Evolutionary conservation across 345 rosid species (phyloP), one percentile per base, ranked within the genome.

Genomic region (Brassica incana): DNA sequence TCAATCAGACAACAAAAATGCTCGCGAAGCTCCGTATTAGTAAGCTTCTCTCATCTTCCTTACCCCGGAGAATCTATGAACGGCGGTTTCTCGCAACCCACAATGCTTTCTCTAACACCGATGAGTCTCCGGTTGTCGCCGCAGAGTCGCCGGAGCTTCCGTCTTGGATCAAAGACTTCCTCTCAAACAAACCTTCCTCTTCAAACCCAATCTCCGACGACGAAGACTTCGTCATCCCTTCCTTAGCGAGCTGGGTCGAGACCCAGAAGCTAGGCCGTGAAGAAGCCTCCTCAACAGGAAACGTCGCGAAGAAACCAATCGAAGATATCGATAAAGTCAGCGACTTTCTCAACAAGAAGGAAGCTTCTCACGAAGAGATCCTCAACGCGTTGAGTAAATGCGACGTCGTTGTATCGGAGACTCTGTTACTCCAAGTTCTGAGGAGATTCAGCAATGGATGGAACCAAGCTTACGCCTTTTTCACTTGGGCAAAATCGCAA

Each of bases 401-500:
- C 30, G 71, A 75, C 72, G 82, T 89, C 2, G 72, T 66, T 5
- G 84, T 84, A 15, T 79, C 91, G 20, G 77, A 78, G 56, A 68
- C 52, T 70, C 78, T 86, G 83, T 84, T 91, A 62, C 76, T 83
- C 62, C 93, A 83, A 73, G 73, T 90, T 50, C 65, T 92, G 85
- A 89, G 81, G 72, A 86, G 93, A 59, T 94, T 90, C 72, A 83
- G 89, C 74, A 85, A 81, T 59, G 87, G 84, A 1, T 91, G 91
- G 97, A 72, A 82, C 25, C 76, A 86, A n/a, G 87, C 92, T 8
- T 85, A 83, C 43, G 95, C 91, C 43, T 65, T 86, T 64, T 94
- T 94, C 95, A 77, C 16, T 64, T 92, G 98, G 97, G 95, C 97
- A 81, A 87, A 91, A 81, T 52, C 84, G 45, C 93, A 87, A 88